Conservation (phyloP, 306 rosid species). For the Leucaena leucocephala region DNA sequence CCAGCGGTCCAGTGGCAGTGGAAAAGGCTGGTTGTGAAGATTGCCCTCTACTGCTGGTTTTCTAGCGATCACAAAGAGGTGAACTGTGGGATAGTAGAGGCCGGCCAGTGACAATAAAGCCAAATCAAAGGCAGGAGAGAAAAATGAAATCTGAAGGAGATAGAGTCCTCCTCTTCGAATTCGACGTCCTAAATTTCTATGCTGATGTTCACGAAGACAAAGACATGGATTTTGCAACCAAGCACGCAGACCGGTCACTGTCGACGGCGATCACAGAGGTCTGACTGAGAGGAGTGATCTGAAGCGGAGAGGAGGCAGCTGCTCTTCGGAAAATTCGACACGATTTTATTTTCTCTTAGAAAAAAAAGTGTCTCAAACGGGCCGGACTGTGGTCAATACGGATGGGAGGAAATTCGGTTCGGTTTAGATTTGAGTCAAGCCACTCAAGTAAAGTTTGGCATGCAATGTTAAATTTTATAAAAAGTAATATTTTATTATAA, state of each 20-base stretch:
- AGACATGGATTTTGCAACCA: background rate
- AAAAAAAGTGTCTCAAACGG: background rate
- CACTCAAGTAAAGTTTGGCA: too few species aligned
- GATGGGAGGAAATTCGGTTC: background rate
- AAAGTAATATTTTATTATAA: too few species aligned
- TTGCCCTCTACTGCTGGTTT: background rate
- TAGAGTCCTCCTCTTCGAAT: background rate
- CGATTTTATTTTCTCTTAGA: background rate
- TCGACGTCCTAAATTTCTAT: background rate
- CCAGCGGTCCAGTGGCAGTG: background rate
- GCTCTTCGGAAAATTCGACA: background rate
- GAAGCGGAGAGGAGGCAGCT: background rate
- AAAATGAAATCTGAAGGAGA: background rate
- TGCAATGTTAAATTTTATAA: too few species aligned
- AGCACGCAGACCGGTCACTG: background rate
- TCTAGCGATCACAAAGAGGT: background rate
- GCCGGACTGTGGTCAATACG: background rate
- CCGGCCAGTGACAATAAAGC: background rate
- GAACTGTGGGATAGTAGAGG: background rate
- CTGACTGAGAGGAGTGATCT: background rate
- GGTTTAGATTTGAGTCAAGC: background rate
- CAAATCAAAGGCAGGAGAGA: background rate
- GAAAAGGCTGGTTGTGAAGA: background rate
- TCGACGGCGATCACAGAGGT: background rate
- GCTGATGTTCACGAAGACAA: background rate